Evolutionary conservation across 805 yeast species (phyloP), one percentile per base, ranked within the genome.

Genomic region (Candida ipomoeae): DNA sequence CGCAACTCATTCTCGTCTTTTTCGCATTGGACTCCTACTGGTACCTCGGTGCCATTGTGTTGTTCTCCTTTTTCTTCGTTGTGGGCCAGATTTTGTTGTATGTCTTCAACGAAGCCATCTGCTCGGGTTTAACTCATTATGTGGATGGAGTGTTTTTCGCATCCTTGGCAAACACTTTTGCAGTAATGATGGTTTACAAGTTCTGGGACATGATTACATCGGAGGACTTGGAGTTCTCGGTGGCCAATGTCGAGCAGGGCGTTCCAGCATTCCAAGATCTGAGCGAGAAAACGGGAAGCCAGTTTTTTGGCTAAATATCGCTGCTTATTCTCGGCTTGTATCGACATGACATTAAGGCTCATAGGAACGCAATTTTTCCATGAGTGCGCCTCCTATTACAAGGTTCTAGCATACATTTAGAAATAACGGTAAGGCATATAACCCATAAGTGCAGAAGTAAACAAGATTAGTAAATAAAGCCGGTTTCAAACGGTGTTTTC

Each of bases 161-260:
- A 32, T 80, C 94, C 23, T 61, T 89, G 34, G 81, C 96, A 63
- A 89, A 89, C 63, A 64, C 89, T 45, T 86, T 89, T 61, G 79
- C 96, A 3, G 71, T 87, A 49, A 90, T 94, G 96, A 92, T 94
- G 98, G 76, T 92, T 46, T 92, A 90, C 74, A 91, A 94, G 69
- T 89, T 83, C 59, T 92, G 98, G 97, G 97, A 91, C 62, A 89
- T 91, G 79, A 85, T 92, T 47, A 94, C 98, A 11, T 83, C 84
- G 50, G 98, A 92, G 62, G 98, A 94, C 66, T 82, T 92, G 59
- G 99, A 92, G 69, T 94, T 92, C 67, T 82, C 89, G 44, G 94
- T 89, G 46, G 76, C 77, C 13, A 68, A 62, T 38, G 72, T 68
- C 14, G 77, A 73, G 53, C 70, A 68, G 33, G 73, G 72, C 4